Percentiles rank a stretch among this genome's conserved stretches.
phyloP scores from a whole-genome alignment of 495 filamentous ascomycete genomes.

The Penicillium taxi region DNA sequence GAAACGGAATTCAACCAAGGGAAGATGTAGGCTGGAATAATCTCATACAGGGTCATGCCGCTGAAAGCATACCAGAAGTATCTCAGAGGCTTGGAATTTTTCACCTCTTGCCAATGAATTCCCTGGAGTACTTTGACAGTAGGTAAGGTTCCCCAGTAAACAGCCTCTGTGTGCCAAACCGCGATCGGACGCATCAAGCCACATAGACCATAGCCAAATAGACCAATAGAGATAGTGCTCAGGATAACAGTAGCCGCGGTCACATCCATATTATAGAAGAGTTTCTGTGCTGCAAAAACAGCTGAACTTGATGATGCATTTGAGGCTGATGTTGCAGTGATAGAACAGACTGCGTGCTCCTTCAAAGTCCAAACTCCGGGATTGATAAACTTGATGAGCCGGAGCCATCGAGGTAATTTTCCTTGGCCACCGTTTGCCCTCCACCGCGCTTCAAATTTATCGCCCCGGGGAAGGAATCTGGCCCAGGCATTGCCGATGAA shows the following conservation, averaged over 20 bases:
- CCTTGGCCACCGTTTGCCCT: slow-evolving; percentile 17
- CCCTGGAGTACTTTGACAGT: slow-evolving; percentile 22
- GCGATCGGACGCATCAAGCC: slow-evolving; percentile 45
- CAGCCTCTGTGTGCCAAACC: slow-evolving; percentile 47
- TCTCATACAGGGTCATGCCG: slow-evolving; percentile 38
- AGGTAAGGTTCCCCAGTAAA: slow-evolving; percentile 32
- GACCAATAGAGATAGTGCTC: slow-evolving; percentile 25
- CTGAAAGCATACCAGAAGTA: slow-evolving; percentile 28
- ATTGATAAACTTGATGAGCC: slow-evolving; percentile 21
- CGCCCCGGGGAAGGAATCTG: slow-evolving; percentile 33
- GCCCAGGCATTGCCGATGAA: slow-evolving; percentile 36
- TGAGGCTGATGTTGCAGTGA: slow-evolving; percentile 23
- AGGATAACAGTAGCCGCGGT: slow-evolving; percentile 20
- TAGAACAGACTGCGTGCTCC: slow-evolving; percentile 25
- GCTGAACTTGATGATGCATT: slow-evolving; percentile 10
- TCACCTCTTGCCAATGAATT: slow-evolving; percentile 26
- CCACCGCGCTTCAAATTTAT: slow-evolving; percentile 25
- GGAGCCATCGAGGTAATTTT: slow-evolving; percentile 14
- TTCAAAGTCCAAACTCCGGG: slow-evolving; percentile 25
- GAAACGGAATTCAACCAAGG: slow-evolving; percentile 47
- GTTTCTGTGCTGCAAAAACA: slow-evolving; percentile 25
- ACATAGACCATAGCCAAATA: slow-evolving; percentile 48
- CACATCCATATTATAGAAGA: slow-evolving; percentile 26
- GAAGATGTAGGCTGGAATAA: slow-evolving; percentile 50
- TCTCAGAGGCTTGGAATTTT: slow-evolving; percentile 23